These are phyloP conservation scores for Cladophialophora chaetospira DNA, from an alignment of 2,329 filamentous ascomycete species.

Conservation along the genomic window DNA sequence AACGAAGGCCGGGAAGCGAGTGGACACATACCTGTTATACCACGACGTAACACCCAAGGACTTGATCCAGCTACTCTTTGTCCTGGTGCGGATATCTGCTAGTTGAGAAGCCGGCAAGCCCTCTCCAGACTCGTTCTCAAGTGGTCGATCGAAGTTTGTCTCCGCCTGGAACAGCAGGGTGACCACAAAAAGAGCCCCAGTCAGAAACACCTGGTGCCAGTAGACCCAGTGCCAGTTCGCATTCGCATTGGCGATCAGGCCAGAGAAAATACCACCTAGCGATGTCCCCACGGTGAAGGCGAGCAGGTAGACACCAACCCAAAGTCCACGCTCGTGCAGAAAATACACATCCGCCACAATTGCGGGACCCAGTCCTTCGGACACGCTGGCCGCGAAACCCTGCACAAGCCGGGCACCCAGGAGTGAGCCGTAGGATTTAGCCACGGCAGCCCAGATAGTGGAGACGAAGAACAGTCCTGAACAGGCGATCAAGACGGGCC, in stretches of 20 bases:
- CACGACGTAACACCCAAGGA: constrained; percentile 6
- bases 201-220: constrained; percentile 7
- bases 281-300: background rate
- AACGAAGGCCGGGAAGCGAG: too few relatives aligned
- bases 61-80: constrained; percentile 9
- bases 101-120: constrained; percentile 8
- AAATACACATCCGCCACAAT: constrained; percentile 16
- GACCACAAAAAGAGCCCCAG: constrained; percentile 2
- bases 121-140: constrained; percentile 12
- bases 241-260: constrained; percentile 7
- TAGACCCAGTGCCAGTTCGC: constrained; percentile 16
- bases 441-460: constrained; percentile 14
- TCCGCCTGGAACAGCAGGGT: constrained; percentile 11
- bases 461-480: constrained; percentile 7
- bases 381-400: constrained; percentile 6
- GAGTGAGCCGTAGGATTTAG: constrained; percentile 1
- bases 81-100: background rate
- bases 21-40: constrained; percentile 15
- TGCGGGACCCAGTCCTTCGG: background rate
- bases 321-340: constrained; percentile 10
- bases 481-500: constrained; percentile 3
- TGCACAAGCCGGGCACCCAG: constrained; percentile 7
- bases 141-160: constrained; percentile 18
- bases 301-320: constrained; percentile 12
- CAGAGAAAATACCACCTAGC: constrained; percentile 7